phyloP scores from a whole-genome alignment of 164 flowering plant species.

The Piper betle region DNA sequence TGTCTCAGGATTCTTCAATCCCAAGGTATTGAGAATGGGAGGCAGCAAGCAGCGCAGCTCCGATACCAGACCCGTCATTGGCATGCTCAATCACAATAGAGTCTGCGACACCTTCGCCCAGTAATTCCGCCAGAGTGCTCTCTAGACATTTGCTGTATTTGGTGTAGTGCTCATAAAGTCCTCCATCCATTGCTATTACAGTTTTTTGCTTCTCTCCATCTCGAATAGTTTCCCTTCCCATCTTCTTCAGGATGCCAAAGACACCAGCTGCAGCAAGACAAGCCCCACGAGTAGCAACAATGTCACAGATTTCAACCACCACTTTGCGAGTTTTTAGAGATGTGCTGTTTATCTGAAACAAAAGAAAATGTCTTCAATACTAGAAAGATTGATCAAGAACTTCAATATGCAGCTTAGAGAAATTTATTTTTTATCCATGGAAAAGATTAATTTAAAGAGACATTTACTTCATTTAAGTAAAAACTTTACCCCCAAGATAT shows the following conservation, averaged over 20 bases:
- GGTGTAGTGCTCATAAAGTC: constrained; percentile 71
- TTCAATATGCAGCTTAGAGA: not conserved
- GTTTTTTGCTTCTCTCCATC: constrained; percentile 50
- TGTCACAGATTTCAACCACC: constrained; percentile 65
- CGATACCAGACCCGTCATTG: constrained; percentile 89
- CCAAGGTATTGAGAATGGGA: constrained; percentile 75
- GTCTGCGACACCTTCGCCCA: constrained; percentile 46
- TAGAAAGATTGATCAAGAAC: not conserved
- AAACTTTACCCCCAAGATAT: constrained; percentile 59
- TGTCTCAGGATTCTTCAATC: constrained; percentile 31
- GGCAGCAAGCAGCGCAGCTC: constrained; percentile 92
- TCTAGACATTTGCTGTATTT: constrained; percentile 52
- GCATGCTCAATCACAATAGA: constrained; percentile 38
- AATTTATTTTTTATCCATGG: not conserved
- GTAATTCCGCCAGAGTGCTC: constrained; percentile 52
- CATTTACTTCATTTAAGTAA: not conserved
- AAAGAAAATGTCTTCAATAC: not conserved
- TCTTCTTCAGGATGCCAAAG: constrained; percentile 71
- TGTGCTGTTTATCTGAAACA: constrained; percentile 51
- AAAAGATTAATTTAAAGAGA: not conserved
- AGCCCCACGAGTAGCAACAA: constrained; percentile 78
- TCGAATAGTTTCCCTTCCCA: constrained; percentile 52
- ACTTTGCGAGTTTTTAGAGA: constrained; percentile 66
- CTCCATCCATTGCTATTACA: constrained; percentile 83
- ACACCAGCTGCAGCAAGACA: constrained; percentile 93